phyloP scores from a whole-genome alignment of 2,329 filamentous ascomycete genomes.

The Thermothelomyces thermophilus region DNA sequence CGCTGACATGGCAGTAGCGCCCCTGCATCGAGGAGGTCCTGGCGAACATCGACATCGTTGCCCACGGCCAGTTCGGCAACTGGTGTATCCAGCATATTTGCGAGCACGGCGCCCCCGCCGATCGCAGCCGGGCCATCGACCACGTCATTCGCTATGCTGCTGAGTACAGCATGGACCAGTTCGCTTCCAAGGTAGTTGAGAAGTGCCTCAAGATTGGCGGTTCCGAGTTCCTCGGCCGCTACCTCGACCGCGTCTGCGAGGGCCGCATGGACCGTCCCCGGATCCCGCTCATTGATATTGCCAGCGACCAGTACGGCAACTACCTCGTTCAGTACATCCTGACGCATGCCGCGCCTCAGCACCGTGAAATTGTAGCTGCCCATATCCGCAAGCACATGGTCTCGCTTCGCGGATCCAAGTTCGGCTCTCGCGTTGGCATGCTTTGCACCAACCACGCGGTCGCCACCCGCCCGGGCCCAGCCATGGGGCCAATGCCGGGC shows the following conservation, averaged over 20 bases:
- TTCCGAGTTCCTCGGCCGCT: slow-evolving; percentile 81
- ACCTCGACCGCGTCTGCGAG: slow-evolving; percentile 90
- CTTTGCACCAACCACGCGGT: slow-evolving; percentile 93
- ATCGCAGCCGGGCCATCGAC: slow-evolving; percentile 88
- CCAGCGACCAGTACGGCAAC: slow-evolving; percentile 97
- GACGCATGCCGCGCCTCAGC: slow-evolving; percentile 77
- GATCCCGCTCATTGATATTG: slow-evolving; percentile 95
- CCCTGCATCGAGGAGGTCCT: slow-evolving; percentile 97
- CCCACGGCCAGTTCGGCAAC: slow-evolving; percentile 96
- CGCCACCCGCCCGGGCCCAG: slow-evolving; percentile 81
- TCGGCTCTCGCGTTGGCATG: slow-evolving; percentile 97
- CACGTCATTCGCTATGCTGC: slow-evolving; percentile 90
- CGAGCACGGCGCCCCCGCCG: slow-evolving; percentile 85
- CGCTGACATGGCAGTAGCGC: slow-evolving; percentile 50
- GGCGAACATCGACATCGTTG: slow-evolving; percentile 88
- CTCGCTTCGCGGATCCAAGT: slow-evolving; percentile 94
- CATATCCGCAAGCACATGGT: slow-evolving; percentile 99
- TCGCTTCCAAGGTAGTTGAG: slow-evolving; percentile 97
- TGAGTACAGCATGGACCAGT: slow-evolving; percentile 98
- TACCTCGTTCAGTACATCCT: slow-evolving; percentile 97
- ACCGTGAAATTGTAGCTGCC: slow-evolving; percentile 84
- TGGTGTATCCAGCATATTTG: slow-evolving; percentile 99
- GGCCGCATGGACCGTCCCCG: slow-evolving; percentile 84
- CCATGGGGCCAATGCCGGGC: slow-evolving; percentile 57
- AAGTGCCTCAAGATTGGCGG: slow-evolving; percentile 98